phyloP scores from a whole-genome alignment of 1,284 basidiomycete genomes.

The Tilletiaria anomala region DNA sequence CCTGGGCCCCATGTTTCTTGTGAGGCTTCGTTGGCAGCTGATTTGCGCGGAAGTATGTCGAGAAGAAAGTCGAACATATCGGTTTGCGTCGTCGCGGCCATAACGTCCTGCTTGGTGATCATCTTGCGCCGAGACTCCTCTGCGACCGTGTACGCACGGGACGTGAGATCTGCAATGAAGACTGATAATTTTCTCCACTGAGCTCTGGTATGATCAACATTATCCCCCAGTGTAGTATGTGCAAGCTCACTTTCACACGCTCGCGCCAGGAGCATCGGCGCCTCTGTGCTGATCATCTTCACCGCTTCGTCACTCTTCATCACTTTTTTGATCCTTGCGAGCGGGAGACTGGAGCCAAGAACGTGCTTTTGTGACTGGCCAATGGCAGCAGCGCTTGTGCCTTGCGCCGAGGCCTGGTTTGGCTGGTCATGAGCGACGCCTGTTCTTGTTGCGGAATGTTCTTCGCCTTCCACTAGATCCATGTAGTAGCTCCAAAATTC shows the following conservation, averaged over 20 bases:
- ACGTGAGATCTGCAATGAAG: constrained; percentile 38
- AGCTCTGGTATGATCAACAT: not conserved
- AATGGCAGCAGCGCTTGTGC: too few relatives aligned
- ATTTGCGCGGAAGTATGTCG: constrained; percentile 28
- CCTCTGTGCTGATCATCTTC: constrained; percentile 38
- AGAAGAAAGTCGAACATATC: constrained; percentile 39
- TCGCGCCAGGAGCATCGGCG: constrained; percentile 35
- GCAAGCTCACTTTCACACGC: constrained; percentile 36
- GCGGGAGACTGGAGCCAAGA: too few relatives aligned
- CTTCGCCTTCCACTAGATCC: too few relatives aligned
- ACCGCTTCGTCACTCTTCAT: constrained; percentile 39
- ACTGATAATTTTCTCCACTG: too few relatives aligned
- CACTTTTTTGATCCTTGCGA: constrained; percentile 39
- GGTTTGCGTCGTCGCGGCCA: constrained; percentile 28
- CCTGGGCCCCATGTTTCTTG: too few relatives aligned
- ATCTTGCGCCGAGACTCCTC: constrained; percentile 35
- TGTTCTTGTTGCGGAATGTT: too few relatives aligned
- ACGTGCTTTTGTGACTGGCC: too few relatives aligned
- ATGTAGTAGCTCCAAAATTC: too few relatives aligned
- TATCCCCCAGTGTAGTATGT: not conserved
- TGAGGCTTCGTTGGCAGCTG: too few relatives aligned
- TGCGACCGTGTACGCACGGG: constrained; percentile 34
- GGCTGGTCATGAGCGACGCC: too few relatives aligned
- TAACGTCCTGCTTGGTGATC: constrained; percentile 34
- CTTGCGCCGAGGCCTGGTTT: too few relatives aligned